A percentile compares a stretch with the other conserved stretches of the same genome.
Evolutionary conservation across 306 rosid genomes (phyloP).

Genomic region (Trichosanthes cucumerina): DNA sequence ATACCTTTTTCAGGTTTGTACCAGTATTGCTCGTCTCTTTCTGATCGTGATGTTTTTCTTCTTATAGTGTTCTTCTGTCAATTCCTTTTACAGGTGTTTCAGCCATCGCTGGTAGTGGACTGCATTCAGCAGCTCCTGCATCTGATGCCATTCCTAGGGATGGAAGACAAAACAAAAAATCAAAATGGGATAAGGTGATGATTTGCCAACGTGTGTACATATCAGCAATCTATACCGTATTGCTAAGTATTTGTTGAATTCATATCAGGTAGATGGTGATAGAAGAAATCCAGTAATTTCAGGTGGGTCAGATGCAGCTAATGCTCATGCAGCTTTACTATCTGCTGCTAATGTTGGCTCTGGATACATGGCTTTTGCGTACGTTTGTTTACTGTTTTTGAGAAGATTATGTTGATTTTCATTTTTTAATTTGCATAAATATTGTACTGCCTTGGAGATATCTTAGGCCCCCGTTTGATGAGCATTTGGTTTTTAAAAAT

Average conservation of each 20-base stretch:
- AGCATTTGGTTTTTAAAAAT: no score
- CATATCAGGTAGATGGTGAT: conserved; percentile 69
- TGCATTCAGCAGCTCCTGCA: conserved; percentile 35
- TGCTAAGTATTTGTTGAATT: conserved; percentile 14
- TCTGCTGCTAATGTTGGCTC: conserved; percentile 69
- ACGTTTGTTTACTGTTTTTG: conserved; percentile 20
- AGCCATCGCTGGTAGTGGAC: conserved; percentile 28
- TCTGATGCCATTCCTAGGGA: conserved; percentile 49
- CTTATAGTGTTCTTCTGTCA: conserved; percentile 8
- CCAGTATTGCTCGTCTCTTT: conserved; percentile 18
- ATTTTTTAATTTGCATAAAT: neutral
- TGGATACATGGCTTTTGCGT: conserved; percentile 86
- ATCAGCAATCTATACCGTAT: conserved; percentile 9
- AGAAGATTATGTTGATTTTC: neutral
- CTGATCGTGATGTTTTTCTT: conserved; percentile 1
- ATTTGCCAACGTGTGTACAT: neutral
- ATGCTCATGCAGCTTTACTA: conserved; percentile 54
- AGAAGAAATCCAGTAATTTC: conserved; percentile 54
- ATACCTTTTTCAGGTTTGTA: conserved; percentile 25
- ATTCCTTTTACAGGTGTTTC: conserved; percentile 32
- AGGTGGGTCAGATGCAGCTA: conserved; percentile 46
- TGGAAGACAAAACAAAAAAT: conserved; percentile 42
- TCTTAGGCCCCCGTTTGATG: no score
- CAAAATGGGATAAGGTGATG: conserved; percentile 47
- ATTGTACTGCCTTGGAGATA: neutral